A percentile compares a stretch with the other conserved stretches of the same genome.
phyloP scores from a whole-genome alignment of 1,284 basidiomycete species.

The Cronartium quercuum region DNA sequence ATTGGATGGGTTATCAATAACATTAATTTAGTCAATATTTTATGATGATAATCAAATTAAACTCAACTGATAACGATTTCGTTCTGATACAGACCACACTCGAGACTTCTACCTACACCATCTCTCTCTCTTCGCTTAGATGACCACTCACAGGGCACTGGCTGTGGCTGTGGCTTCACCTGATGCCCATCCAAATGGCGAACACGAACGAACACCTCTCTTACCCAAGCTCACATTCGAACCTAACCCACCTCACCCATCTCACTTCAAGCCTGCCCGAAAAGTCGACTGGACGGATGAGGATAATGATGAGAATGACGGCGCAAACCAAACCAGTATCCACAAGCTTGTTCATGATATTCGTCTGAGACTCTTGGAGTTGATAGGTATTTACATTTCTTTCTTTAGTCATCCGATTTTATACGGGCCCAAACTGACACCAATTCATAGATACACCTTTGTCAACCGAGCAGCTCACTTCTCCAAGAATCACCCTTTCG shows the following conservation, averaged over 20 bases:
- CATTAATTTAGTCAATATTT: too few species aligned
- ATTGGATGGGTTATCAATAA: too few species aligned
- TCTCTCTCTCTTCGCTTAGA: too few species aligned
- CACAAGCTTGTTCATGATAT: conserved; percentile 3
- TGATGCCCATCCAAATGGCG: too few species aligned
- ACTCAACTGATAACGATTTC: too few species aligned
- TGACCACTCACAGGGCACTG: too few species aligned
- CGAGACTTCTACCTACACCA: too few species aligned
- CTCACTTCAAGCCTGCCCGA: neutral
- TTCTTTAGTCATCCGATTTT: neutral
- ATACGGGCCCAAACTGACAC: neutral
- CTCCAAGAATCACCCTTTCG: conserved; percentile 27
- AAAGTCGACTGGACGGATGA: neutral
- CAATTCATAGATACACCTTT: conserved; percentile 22
- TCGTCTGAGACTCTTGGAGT: neutral
- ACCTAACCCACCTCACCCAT: neutral
- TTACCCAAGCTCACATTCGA: neutral
- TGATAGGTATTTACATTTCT: neutral
- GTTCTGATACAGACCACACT: too few species aligned
- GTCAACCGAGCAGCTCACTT: conserved; percentile 35
- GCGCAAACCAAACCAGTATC: neutral
- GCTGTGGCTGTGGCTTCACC: too few species aligned
- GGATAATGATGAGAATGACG: neutral
- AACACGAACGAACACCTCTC: neutral
- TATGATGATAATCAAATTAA: too few species aligned